Evolutionary conservation across 164 flowering plant species (phyloP), one percentile per base, ranked within the genome.

Genomic region (Magnolia kwangsiensis): DNA sequence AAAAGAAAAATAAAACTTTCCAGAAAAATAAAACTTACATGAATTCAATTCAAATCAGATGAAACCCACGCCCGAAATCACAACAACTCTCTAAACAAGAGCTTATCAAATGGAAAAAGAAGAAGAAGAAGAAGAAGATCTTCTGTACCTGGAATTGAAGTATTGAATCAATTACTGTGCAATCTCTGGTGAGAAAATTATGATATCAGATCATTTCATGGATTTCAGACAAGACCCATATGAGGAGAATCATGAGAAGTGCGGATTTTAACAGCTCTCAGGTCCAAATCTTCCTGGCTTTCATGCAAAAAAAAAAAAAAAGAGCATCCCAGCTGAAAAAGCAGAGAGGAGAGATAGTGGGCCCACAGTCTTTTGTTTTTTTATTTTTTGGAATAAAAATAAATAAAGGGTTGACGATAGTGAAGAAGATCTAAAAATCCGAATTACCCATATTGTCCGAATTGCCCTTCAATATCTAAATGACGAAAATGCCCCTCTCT

Each of bases 211-310:
- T 19, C 19, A 70, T 51, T 49, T 21, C 27, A 13, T 70, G 55
- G 72, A 50, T 70, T 70, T n/a, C 72, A 70, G 59, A 50, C 55
- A 50, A 70, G 72, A 50, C 72, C 59, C 72, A 70, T 20, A 49
- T 49, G 72, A 70, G 58, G 67, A 20, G 72, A 70, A 50, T 70
- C 58, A 50, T 70, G 72, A n/a, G 58, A 70, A 16, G 72, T 1
- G 14, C 23, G 7, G 58, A 70, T 18, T 49, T n/a, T 49, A 50
- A 21, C 29, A 70, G 72, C 18, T 49, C 58, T 14, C 16, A 20
- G 8, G 55, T 27, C 72, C 72, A 20, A 70, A 50, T 70, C 8
- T 16, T 3, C 72, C 11, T 49, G 24, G 51, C 55, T 70, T 50
- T 50, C 24, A 50, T 21, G 72, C 72, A 19, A 70, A 50, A 70